phyloP scores from a whole-genome alignment of 2,329 filamentous ascomycete species.

The Colletotrichum sp. region DNA sequence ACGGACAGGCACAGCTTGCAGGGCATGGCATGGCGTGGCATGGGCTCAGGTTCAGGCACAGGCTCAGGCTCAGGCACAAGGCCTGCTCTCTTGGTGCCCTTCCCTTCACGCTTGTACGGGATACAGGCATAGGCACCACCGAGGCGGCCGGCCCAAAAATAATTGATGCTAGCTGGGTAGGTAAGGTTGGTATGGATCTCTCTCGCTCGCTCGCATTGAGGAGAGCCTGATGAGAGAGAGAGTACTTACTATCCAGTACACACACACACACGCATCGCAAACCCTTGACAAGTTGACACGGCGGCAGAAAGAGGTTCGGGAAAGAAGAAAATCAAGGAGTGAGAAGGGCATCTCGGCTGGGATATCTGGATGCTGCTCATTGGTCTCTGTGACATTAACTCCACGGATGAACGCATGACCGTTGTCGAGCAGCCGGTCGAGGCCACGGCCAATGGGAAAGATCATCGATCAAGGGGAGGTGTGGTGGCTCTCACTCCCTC shows the following conservation, averaged over 20 bases:
- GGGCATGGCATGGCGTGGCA: background rate
- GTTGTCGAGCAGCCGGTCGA: conserved; percentile 40
- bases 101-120: background rate
- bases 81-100: background rate
- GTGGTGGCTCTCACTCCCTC: background rate
- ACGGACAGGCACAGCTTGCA: background rate
- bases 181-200: background rate
- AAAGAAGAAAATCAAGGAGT: conserved; percentile 34
- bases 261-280: background rate
- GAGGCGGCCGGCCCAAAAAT: background rate
- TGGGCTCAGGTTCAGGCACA: conserved; percentile 8
- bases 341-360: conserved; percentile 42
- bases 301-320: conserved; percentile 15
- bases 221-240: background rate
- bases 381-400: conserved; percentile 50
- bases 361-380: conserved; percentile 41
- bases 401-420: conserved; percentile 58
- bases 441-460: conserved; percentile 16
- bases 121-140: background rate
- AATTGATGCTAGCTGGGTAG: background rate
- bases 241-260: background rate
- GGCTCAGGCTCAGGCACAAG: background rate
- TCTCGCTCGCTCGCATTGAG: background rate
- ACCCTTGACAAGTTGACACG: background rate
- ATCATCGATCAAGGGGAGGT: conserved; percentile 15